Evolutionary conservation across 805 yeast genomes (phyloP), one percentile per base, ranked within the genome.

Genomic region (Cyberlindnera misumaiensis): DNA sequence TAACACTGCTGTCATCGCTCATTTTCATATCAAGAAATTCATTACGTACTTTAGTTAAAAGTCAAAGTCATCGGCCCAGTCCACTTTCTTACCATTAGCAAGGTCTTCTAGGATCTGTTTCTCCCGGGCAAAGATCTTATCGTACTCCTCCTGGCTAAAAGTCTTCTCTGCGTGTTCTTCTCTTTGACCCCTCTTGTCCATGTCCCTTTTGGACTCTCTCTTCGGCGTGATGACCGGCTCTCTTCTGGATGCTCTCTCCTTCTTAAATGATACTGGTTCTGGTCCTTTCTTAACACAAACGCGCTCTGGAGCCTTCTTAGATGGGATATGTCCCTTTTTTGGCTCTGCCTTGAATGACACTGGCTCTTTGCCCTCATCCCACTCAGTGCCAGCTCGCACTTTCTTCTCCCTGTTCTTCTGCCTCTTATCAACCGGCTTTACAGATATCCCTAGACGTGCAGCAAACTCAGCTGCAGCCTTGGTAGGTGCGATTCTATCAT

Each of bases 401-500:
- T 46, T 42, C 33, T 30, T 42, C 13, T 36, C 38, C 31, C 39
- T 38, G 16, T 40, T 43, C 12, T 32, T 22, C 17, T 36, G 35
- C 35, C 40, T 38, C 25, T 43, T 29, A 5, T 34, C 11, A 5
- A 35, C 35, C 1, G 35, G 13, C 11, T 22, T 17, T 11, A 46
- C 16, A 1, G 46, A 35, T 16, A 51, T 32, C 1, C 56, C 55
- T 14, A 52, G 34, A 16, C 56, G 41, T n/a, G 54, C 38, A 9
- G 56, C 57, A 26, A 53, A 45, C 17, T 39, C 45, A 11, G 35
- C 37, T 0, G 52, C 58, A 9, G 47, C 56, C 13, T 43, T 36
- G 1, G 53, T 48, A 15, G 55, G 51, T 3, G 41, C 43, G 3
- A 18, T 31, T 35, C 34, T 43, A 7, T 41, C 53, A 22, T 34